Base-by-base conservation (phyloP, 176 grass and related monocot species). In the Carex kokanica region DNA sequence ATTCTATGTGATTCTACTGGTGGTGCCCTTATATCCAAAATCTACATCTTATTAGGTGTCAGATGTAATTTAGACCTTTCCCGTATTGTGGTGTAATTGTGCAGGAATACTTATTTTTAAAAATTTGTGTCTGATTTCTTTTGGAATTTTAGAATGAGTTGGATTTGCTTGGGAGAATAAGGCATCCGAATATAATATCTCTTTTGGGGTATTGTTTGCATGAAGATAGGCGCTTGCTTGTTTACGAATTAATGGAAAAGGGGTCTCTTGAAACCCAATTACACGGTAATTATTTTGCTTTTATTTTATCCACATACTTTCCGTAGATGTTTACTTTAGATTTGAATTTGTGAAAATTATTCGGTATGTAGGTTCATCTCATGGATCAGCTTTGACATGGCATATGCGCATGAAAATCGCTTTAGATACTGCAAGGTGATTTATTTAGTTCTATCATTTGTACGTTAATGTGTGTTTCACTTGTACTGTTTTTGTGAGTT, bases 241-340 rank as follows among this genome's bases (percentile, higher is more conserved):
- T 99, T 85, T 99, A 99, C 56, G 93, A 99, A 84, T 90, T 99
- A 63, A 95, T 99, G 96, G 87, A 95, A 83, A 95, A 93, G 66
- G 93, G 96, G 84, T 99, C 96, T 74, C 65, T 99, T 80, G 96
- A 99, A 59, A 83, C 88, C 79, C 96, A 92, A 78, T 88, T 99
- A 74, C 93, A 99, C 64, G 96, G 96, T 99, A 89, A 72, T 38
- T 15, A 69, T 74, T 77, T 86, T 71, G 74, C 83, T 88, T 31
- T 78, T 9, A 3, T 80, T 80, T 53, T 67, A 53, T 68, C 17
- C 18, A 15, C 25, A 86, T 87, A 56, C 24, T 68, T 75, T 64
- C 69, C 86, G 54, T 83, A 83, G 85, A 78, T 87, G 83, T 18
- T 86, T 77, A 56, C 79, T 31, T 66, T 67, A 83, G 66, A 60